phyloP scores from a whole-genome alignment of 176 grass and related monocot genomes.

The Aegilops umbellulata region DNA sequence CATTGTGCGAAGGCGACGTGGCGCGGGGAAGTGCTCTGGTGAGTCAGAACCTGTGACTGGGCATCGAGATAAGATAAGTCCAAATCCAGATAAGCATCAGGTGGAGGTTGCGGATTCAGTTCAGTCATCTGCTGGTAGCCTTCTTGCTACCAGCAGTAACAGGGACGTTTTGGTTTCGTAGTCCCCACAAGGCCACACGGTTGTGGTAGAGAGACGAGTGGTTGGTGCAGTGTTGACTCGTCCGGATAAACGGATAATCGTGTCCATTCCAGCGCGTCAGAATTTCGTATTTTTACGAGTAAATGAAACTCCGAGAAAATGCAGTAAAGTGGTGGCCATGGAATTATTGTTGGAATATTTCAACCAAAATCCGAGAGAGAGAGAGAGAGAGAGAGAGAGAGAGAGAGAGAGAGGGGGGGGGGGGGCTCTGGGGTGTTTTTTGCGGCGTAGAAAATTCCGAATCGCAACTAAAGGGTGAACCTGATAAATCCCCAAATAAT shows the following conservation, averaged over 20 bases:
- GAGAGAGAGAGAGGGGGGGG: no score
- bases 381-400: no score
- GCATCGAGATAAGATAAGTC: conserved; percentile 25
- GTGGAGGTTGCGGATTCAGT: not conserved
- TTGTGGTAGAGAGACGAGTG: not conserved
- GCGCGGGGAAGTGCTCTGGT: not conserved
- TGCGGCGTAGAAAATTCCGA: not conserved
- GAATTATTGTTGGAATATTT: no score
- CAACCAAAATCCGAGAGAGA: no score
- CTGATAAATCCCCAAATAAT: no score
- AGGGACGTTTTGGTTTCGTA: not conserved
- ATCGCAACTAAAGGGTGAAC: not conserved
- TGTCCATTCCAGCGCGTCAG: not conserved
- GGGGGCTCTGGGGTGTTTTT: not conserved
- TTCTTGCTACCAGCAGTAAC: not conserved
- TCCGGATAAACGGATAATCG: conserved; percentile 15
- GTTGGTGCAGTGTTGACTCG: not conserved
- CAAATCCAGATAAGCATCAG: conserved; percentile 34
- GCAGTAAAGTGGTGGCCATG: no score
- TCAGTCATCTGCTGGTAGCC: conserved; percentile 1
- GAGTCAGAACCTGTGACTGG: not conserved
- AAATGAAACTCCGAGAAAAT: not conserved
- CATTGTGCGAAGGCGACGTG: not conserved
- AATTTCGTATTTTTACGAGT: not conserved
- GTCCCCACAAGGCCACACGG: not conserved